Percentiles rank a stretch among this genome's conserved stretches.
Evolutionary conservation across 371 early-diverging fungal species (phyloP).

Genomic region (Circinella umbellata): DNA sequence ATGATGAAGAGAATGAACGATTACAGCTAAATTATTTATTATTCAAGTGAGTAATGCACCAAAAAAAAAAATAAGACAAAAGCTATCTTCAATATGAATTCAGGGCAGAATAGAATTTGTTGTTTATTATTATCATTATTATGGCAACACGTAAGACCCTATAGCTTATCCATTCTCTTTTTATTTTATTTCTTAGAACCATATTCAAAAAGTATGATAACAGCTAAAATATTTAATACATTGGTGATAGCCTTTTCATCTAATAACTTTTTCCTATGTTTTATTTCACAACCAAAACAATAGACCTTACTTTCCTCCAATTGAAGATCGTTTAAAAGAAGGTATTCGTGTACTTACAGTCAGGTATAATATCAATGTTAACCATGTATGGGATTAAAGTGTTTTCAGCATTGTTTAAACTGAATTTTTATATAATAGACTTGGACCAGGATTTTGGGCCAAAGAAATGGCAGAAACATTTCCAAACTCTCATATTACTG

Average conservation of each 20-base stretch:
- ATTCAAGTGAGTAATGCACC: slow-evolving; percentile 24
- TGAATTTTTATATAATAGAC: slow-evolving; percentile 6
- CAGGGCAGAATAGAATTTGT: no score
- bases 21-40: slow-evolving; percentile 39
- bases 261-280: neutral
- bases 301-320: slow-evolving; percentile 7
- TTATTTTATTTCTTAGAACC: slow-evolving; percentile 8
- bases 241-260: neutral
- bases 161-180: neutral
- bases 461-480: slow-evolving; percentile 38
- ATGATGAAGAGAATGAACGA: slow-evolving; percentile 53
- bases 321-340: slow-evolving; percentile 5
- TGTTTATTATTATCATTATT: no score
- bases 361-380: neutral
- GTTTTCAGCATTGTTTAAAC: no score
- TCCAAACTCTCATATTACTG: slow-evolving; percentile 48
- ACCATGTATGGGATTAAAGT: no score
- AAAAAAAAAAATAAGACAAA: no score
- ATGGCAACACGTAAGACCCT: no score
- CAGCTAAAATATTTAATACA: neutral
- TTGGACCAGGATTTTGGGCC: slow-evolving; percentile 47
- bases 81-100: no score
- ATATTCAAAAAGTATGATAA: slow-evolving; percentile 2
- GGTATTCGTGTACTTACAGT: slow-evolving; percentile 10
- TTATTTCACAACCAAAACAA: neutral